Evolutionary conservation across 345 rosid species (phyloP).

Genomic region (Arabis alpina): DNA sequence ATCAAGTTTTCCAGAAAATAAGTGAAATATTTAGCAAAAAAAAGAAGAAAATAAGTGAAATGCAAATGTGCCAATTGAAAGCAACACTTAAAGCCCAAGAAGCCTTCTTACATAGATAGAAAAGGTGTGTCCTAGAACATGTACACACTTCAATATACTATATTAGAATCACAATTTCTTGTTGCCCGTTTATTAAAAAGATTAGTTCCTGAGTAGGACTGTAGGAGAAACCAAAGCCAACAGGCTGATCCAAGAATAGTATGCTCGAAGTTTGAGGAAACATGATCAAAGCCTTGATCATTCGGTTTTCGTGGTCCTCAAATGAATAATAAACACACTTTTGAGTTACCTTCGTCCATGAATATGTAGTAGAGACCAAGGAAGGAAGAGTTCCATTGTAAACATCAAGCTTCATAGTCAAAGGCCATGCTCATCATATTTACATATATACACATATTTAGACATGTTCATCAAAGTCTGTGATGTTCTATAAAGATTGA

Average conservation of each 20-base stretch:
- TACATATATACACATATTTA: not conserved
- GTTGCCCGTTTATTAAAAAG: slow-evolving; percentile 31
- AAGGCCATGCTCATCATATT: slow-evolving; percentile 48
- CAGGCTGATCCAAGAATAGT: slow-evolving; percentile 66
- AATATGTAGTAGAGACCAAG: slow-evolving; percentile 53
- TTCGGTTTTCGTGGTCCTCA: not conserved
- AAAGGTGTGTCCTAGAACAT: too few relatives aligned
- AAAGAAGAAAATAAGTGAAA: too few relatives aligned
- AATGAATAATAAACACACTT: slow-evolving; percentile 46
- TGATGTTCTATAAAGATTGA: too few relatives aligned
- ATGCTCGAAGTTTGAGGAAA: slow-evolving; percentile 58
- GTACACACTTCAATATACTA: too few relatives aligned
- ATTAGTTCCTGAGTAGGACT: slow-evolving; percentile 58
- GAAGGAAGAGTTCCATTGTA: slow-evolving; percentile 71
- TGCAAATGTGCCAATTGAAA: too few relatives aligned
- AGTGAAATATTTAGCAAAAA: too few relatives aligned
- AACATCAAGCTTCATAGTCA: slow-evolving; percentile 50
- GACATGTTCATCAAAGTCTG: too few relatives aligned
- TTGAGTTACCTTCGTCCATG: slow-evolving; percentile 63
- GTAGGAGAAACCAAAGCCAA: slow-evolving; percentile 73
- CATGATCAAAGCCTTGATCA: slow-evolving; percentile 58
- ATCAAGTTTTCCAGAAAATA: too few relatives aligned
- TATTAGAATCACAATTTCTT: not conserved
- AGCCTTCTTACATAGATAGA: too few relatives aligned
- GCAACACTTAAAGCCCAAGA: too few relatives aligned